Base-by-base conservation (phyloP, 2,329 filamentous ascomycete genomes). In the Claviceps purpurea region DNA sequence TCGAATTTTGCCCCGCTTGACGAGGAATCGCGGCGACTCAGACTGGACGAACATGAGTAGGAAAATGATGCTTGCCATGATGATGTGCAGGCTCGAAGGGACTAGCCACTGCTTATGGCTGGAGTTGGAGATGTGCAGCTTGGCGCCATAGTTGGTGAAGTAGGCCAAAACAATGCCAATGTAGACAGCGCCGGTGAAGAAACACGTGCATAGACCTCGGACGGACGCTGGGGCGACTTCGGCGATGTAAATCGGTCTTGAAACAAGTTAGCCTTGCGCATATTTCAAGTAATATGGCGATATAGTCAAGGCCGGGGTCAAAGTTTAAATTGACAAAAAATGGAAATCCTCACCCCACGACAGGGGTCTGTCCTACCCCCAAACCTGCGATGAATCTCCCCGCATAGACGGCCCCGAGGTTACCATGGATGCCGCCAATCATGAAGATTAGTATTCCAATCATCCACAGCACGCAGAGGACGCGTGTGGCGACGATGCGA, bases 91-190 rank as follows among this genome's bases (percentile, higher is more conserved):
- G 58, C 80, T 82, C 43, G 84, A 88, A 0, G 87, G 86, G 0
- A 88, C 77, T 44, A 85, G 74, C 77, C 77, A 81, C 56, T 74
- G 72, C 51, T 70, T 69, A 53, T 71, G 66, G 2, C 68, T 71
- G n/a, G 63, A 59, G 49, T 72, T 69, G 22, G 68, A 65, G 22
- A 81, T 67, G 62, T 79, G 69, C 45, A 79, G 51, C 52, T 73
- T 64, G 50, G 69, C 72, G 52, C 81, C 81, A 62, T 82, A 85
- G 64, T 82, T 85, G 54, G 84, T 79, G 60, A 89, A 90, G 69
- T 89, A 91, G 8, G 84, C 85, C 16, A 90, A 73, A 59, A 90
- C 84, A 55, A 89, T 87, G 24, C 85, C 87, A 50, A 87, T 67
- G 62, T 90, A 90, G 22, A 90, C 86, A 49, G 69, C 68, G 4